phyloP scores from a whole-genome alignment of 768 basidiomycete species.

The Podaxis mareebaensis region DNA sequence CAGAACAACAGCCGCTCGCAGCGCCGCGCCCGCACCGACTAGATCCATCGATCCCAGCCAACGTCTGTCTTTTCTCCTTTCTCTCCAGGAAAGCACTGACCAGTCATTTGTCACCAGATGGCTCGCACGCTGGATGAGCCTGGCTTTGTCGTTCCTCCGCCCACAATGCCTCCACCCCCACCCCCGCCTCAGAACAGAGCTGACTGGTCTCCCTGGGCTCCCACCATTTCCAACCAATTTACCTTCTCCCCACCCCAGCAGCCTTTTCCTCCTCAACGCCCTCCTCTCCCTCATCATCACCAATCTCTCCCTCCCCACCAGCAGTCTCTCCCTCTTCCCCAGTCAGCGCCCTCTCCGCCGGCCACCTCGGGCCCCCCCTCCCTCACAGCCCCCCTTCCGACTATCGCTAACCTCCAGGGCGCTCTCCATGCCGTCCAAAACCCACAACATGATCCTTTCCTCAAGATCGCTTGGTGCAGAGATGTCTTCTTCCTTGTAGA shows the following conservation, averaged over 20 bases:
- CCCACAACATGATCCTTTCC: slow-evolving; percentile 54
- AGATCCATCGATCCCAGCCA: slow-evolving; percentile 59
- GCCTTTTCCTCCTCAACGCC: slow-evolving; percentile 7
- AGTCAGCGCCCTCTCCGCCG: slow-evolving; percentile 41
- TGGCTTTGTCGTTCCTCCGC: slow-evolving; percentile 18
- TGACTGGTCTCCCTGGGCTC: slow-evolving; percentile 21
- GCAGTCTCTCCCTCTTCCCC: slow-evolving; percentile 45
- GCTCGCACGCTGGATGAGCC: slow-evolving; percentile 59
- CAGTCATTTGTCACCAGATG: slow-evolving; percentile 43
- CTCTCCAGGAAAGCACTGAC: background rate
- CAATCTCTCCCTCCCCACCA: slow-evolving; percentile 39
- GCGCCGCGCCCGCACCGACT: slow-evolving; percentile 69
- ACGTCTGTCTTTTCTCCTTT: slow-evolving; percentile 45
- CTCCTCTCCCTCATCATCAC: background rate
- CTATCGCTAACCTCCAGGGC: slow-evolving; percentile 55
- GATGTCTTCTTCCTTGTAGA: slow-evolving; percentile 85
- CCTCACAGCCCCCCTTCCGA: slow-evolving; percentile 70
- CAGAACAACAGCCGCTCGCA: slow-evolving; percentile 45
- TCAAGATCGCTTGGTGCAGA: slow-evolving; percentile 76
- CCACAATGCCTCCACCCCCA: slow-evolving; percentile 6
- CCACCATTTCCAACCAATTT: slow-evolving; percentile 20
- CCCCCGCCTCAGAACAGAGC: slow-evolving; percentile 17
- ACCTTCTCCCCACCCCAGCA: slow-evolving; percentile 22
- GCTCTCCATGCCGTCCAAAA: slow-evolving; percentile 53
- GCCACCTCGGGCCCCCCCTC: slow-evolving; percentile 54